Base-by-base conservation (phyloP, 352 stramenopile species). In the Pythium sp. region DNA sequence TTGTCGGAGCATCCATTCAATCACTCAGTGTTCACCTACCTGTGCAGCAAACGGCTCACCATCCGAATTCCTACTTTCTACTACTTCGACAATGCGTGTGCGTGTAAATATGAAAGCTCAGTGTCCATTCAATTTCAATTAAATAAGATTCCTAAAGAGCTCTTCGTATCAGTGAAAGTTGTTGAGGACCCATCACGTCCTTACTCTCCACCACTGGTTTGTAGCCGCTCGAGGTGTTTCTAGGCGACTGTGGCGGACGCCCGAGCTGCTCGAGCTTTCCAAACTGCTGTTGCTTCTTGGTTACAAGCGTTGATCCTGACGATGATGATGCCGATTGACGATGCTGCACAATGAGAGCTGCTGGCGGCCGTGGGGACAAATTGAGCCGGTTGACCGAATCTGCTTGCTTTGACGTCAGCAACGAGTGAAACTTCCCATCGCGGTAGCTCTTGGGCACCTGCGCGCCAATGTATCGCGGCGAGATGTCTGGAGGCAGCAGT, bases 361-460 rank as follows among this genome's bases (percentile, higher is more conserved):
- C 46, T 26, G 73, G 73, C 1, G 70, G 66, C 12, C 72, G 68
- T 0, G 75, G 70, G 15, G 71, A 84, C 9, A 81, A 51, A 55
- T 86, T 71, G 0, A 89, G 66, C 4, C 81, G 74, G 69, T 84
- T 83, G 0, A 87, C 79, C 0, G 81, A 80, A 55, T 86, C 72
- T 14, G 72, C 72, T 58, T 91, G 82, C 9, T 73, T 66, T 0
- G 81, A 61, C 9, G 77, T 76, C 41, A 91, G 65, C 2, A 91
- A 51, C 14, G 81, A 72, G 12, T 78, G 69, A 69, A 89, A 91
- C 22, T 76, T 72, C 0, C 80, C 82, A 20, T 79, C 71, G n/a
- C 82, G 80, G 69, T 79, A 89, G 61, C 75, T 77, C 61, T 87
- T 89, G 5, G 82, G 82, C 7, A 89, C 81, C 20, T 80, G 75